Base-by-base conservation (phyloP, 257 asterid species). In the Jaltomata sinuosa region DNA sequence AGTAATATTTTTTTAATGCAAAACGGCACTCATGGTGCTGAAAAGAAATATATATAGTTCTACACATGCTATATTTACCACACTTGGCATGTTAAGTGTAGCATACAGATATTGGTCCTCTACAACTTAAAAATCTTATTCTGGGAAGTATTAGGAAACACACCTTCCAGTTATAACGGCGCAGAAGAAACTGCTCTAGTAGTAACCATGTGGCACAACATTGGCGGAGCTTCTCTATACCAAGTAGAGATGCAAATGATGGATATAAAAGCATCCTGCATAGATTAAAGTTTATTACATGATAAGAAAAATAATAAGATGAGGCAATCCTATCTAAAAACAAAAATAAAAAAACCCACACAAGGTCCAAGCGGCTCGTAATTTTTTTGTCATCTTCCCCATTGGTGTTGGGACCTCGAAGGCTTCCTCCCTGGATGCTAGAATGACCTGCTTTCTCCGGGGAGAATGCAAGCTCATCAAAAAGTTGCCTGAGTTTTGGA, bases 161-260 rank as follows among this genome's bases (percentile, higher is more conserved):
- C 87, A 94, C 99, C 95, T 94, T 96, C 99, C 99, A 96, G 84
- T 91, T 93, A 88, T 94, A 93, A 83, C 22, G 91, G 77, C 96
- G 93, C 83, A 94, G 91, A 87, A 96, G 98, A 90, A 92, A 91
- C 87, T 96, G 98, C 93, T 96, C 99, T 67, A 93, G 95, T 85
- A 93, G 94, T 91, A 96, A 89, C 99, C 99, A 96, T 47, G 98
- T 91, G 34, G 97, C 89, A 93, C 98, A 96, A 87, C 96, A 90
- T 85, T 91, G 98, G 84, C 98, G 99, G 80, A 96, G 98, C 90
- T 92, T 96, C 94, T 96, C 97, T 88, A 94, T 94, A 81, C 99
- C 99, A 87, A 96, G 97, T 79, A 96, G 89, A 82, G 94, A 93
- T 83, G 98, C 99, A 86, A 96, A 92, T 81, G 91, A 90, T 87